Evolutionary conservation across 768 basidiomycete genomes (phyloP), one percentile per base, ranked within the genome.

Genomic region (Auricularia auricula-judae): DNA sequence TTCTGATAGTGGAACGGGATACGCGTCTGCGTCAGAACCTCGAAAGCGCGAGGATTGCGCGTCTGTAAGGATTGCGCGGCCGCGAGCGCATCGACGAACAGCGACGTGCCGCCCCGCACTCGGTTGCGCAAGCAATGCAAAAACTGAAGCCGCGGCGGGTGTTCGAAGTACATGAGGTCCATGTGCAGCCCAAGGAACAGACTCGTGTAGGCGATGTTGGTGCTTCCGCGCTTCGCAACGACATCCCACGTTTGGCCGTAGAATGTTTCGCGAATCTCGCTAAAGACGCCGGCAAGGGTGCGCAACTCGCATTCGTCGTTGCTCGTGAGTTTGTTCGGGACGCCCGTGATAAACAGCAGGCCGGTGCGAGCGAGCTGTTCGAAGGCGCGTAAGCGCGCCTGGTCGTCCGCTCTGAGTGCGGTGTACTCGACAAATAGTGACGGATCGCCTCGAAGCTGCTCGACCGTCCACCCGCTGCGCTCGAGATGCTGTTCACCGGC

Each of bases 191-290:
- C 95, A 8, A 99, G 79, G 68, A 91, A 82, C 33, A 97, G 79
- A 72, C 93, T 86, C 12, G 96, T 99, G 73, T 97, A 98, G 3
- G 96, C 96, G 64, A 99, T 93, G 73, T 99, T 99, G 68, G 80
- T 82, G 70, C 89, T 89, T 64, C 91, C 80, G 51, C 74, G 76
- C 47, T 86, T 70, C 66, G 86, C 91, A 76, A 85, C 84, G 34
- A 98, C 95, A 72, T 97, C 85, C 93, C 93, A 98, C 1, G 88
- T 71, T 56, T 81, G 78, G 0, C 96, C 96, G 68, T 99, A 99
- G 73, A 98, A 95, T 8, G 94, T 98, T 56, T 81, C 77, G 34
- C 93, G 79, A 34, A 98, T 78, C 67, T 91, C 83, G 4, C 92
- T 89, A 69, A 98, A 89, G 29, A 70, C 72, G 34, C 79, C 76